Conservation (phyloP, 116 monocot species). For the Iris pallida region DNA sequence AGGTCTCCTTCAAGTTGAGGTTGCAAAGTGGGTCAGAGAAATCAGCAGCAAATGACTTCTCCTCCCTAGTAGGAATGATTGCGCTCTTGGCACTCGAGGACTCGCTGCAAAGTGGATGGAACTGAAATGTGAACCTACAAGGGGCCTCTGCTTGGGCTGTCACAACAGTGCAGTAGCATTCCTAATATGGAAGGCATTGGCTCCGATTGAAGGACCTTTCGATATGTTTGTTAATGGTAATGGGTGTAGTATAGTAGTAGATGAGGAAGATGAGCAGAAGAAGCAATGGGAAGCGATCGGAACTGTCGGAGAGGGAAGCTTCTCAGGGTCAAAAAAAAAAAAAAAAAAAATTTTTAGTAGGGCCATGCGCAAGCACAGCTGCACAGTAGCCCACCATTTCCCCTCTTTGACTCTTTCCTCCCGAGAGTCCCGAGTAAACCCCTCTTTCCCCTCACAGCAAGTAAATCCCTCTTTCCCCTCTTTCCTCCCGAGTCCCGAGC, state of each 20-base stretch:
- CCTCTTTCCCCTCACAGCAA: too few relatives aligned
- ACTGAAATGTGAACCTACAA: conserved; percentile 7
- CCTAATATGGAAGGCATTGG: conserved; percentile 19
- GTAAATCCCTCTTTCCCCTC: too few relatives aligned
- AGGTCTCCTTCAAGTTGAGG: conserved; percentile 69
- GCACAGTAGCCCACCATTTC: too few relatives aligned
- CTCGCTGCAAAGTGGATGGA: conserved; percentile 5
- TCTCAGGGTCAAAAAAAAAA: too few relatives aligned
- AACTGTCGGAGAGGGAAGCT: too few relatives aligned
- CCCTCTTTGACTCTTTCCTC: too few relatives aligned
- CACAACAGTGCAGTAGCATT: conserved; percentile 14
- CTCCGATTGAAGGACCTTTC: neutral
- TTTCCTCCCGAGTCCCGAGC: too few relatives aligned
- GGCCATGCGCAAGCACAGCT: too few relatives aligned
- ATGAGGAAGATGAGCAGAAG: neutral
- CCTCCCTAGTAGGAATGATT: conserved; percentile 13
- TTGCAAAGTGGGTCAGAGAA: conserved; percentile 49
- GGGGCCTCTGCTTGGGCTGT: conserved; percentile 11
- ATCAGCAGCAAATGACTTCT: neutral
- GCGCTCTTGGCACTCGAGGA: conserved; percentile 23
- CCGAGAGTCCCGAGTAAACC: too few relatives aligned
- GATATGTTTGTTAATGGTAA: neutral
- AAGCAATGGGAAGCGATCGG: neutral
- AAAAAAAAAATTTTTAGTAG: too few relatives aligned
- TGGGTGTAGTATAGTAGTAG: neutral